Percentiles rank a stretch among this genome's conserved stretches.
These are phyloP conservation scores for Dissophora ornata DNA, from an alignment of 192 early-diverging fungal genomes.

Conservation along the genomic window DNA sequence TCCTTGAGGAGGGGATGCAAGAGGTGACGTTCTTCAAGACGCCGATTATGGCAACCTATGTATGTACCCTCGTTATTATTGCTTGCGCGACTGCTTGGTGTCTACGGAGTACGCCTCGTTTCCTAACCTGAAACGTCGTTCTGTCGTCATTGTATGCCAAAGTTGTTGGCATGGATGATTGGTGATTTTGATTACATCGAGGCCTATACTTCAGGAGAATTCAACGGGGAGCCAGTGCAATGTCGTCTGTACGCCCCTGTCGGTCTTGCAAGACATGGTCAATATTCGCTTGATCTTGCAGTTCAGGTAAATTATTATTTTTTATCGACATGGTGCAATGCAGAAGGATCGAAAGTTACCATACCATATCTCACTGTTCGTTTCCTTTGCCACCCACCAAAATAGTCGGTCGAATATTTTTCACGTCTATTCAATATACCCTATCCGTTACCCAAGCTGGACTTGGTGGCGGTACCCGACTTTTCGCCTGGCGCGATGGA, in stretches of 20 bases:
- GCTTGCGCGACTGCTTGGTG: no score
- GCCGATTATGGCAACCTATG: slow-evolving; percentile 51
- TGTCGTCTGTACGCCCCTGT: slow-evolving; percentile 61
- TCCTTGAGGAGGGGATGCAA: slow-evolving; percentile 32
- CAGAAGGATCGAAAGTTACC: no score
- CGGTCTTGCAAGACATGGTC: slow-evolving; percentile 48
- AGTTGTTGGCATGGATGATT: slow-evolving; percentile 68
- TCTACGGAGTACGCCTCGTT: no score
- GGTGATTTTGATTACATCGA: slow-evolving; percentile 61
- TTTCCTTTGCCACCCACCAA: background rate
- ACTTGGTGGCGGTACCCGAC: slow-evolving; percentile 73
- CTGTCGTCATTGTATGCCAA: no score
- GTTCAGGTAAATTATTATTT: slow-evolving; percentile 23
- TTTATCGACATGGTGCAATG: background rate
- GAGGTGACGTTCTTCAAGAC: slow-evolving; percentile 52
- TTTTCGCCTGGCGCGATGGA: slow-evolving; percentile 72
- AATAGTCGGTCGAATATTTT: slow-evolving; percentile 49
- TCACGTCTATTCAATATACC: slow-evolving; percentile 57
- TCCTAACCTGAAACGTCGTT: background rate
- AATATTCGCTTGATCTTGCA: slow-evolving; percentile 50
- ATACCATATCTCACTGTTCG: no score
- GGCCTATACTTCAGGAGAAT: slow-evolving; percentile 40
- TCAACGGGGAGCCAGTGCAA: slow-evolving; percentile 51
- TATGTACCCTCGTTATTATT: slow-evolving; percentile 10
- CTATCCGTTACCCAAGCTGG: slow-evolving; percentile 63